Conservation (phyloP, 306 rosid species). For the Rosa multiflora region DNA sequence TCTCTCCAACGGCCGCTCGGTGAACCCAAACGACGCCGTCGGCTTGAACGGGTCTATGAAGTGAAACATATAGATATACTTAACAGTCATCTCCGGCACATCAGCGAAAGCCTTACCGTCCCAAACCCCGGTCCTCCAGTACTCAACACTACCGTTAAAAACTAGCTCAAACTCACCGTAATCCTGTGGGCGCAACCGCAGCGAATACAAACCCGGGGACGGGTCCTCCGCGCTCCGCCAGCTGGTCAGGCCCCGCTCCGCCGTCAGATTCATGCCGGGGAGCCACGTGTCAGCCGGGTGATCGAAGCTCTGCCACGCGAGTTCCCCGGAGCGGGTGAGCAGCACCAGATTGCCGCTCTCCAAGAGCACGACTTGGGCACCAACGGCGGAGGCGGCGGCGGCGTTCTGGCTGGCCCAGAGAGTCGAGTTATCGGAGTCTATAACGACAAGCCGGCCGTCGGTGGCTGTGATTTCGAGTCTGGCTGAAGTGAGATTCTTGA, state of each 20-base stretch:
- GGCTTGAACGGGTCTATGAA: constrained; percentile 47
- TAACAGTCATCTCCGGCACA: constrained; percentile 68
- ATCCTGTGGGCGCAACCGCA: constrained; percentile 45
- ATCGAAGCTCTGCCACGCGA: constrained; percentile 84
- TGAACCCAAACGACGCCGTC: constrained; percentile 68
- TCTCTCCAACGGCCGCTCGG: constrained; percentile 37
- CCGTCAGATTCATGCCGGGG: constrained; percentile 77
- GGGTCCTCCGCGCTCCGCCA: constrained; percentile 67
- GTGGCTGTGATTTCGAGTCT: constrained; percentile 35
- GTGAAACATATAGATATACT: constrained; percentile 59
- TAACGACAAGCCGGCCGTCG: constrained; percentile 46
- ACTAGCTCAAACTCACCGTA: constrained; percentile 68
- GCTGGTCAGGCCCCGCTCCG: constrained; percentile 26
- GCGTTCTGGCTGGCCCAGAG: constrained; percentile 47
- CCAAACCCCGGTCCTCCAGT: constrained; percentile 80
- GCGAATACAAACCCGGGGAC: constrained; percentile 58
- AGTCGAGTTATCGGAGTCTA: constrained; percentile 29
- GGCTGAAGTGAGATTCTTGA: constrained; percentile 18
- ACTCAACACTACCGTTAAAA: constrained; percentile 40
- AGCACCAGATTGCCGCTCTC: constrained; percentile 64
- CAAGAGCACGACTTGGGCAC: constrained; percentile 20
- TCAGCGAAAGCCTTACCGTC: constrained; percentile 37
- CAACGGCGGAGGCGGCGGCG: background rate
- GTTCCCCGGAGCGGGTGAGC: constrained; percentile 16
- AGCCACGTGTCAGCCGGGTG: constrained; percentile 76